Evolutionary conservation across 495 filamentous ascomycete genomes (phyloP), one percentile per base, ranked within the genome.

Genomic region (Penicillium ucsense): DNA sequence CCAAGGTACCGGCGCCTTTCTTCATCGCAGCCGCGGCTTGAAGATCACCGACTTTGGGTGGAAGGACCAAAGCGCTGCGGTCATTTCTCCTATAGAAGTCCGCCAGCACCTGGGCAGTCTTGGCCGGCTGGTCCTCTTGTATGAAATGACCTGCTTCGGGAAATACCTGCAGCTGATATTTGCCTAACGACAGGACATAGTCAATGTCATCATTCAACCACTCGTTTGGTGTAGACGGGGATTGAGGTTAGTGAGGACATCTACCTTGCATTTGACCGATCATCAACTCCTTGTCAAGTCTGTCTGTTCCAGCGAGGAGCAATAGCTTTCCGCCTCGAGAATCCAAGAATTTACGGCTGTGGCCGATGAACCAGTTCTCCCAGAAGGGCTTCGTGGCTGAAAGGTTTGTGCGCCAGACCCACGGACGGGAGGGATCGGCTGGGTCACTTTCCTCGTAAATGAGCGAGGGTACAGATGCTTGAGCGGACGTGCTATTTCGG

Each of bases 211-310:
- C n/a, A 33, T 43, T 32, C 29, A n/a, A 3, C 3, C 9, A 5
- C 27, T 10, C 3, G 12, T 11, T 8, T 12, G 31, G 3, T 27
- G 3, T 28, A 11, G 5, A 35, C n/a, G 11, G 6, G 4, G 29
- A 9, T 11, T 3, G 35, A 32, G 5, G n/a, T 44, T 12, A 45
- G n/a, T 37, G 42, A 11, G 60, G 66, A 30, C 2, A 20, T 20
- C 2, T 67, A 84, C 89, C 89, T 76, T 95, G 89, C 89, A 95
- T 95, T 66, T 97, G 92, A 10, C 89, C 92, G 61, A 97, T 97
- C 68, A 90, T 95, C 53, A 97, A 64, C 55, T 97, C 92, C 57
- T 86, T 94, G 61, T 97, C 92, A 41, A 99, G 65, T 46, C 94
- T 75, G 66, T 99, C 92, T 9, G 92, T 97, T 5, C 92, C 92